These are phyloP conservation scores for Delphinella strobiligena DNA, from an alignment of 2,329 filamentous ascomycete species.

Conservation along the genomic window DNA sequence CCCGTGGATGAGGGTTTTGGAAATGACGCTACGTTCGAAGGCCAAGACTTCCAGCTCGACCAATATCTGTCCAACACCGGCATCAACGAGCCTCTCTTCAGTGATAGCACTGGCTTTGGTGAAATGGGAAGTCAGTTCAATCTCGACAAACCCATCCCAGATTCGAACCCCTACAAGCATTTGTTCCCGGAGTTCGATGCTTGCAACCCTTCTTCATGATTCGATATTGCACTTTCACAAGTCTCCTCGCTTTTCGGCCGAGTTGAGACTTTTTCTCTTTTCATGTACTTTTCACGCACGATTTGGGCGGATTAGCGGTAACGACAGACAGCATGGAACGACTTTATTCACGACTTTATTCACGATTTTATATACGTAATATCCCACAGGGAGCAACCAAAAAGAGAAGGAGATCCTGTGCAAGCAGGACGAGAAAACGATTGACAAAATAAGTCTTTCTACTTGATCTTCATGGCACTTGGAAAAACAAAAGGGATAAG, in stretches of 20 bases:
- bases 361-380: not conserved
- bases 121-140: conserved; percentile 5
- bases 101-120: not conserved
- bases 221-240: no score
- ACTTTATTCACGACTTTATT: not conserved
- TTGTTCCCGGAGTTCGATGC: conserved; percentile 6
- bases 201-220: not conserved
- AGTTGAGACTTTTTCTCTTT: not conserved
- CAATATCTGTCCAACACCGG: conserved; percentile 2
- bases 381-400: not conserved
- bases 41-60: conserved; percentile 6
- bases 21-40: not conserved
- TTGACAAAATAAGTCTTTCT: not conserved
- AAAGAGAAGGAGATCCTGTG: not conserved
- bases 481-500: not conserved
- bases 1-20: not conserved
- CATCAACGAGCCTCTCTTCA: conserved; percentile 4
- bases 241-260: not conserved
- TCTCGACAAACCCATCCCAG: not conserved
- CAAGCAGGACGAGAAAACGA: not conserved
- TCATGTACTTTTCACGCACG: not conserved
- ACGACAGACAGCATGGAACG: not conserved
- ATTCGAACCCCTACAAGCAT: conserved; percentile 3
- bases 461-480: not conserved
- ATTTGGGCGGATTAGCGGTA: not conserved